Conservation (phyloP, 2,329 filamentous ascomycete species). For the Aspergillus fructus region DNA sequence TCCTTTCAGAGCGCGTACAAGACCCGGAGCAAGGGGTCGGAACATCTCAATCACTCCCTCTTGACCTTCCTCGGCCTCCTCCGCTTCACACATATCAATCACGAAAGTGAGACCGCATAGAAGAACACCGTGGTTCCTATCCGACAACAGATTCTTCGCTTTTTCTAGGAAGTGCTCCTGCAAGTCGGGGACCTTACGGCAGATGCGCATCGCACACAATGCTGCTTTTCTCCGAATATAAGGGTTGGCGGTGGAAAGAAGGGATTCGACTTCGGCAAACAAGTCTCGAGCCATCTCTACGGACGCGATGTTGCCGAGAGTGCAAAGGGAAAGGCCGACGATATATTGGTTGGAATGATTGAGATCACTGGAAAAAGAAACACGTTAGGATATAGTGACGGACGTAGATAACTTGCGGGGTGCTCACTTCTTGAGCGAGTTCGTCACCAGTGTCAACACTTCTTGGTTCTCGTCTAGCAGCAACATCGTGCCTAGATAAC, state of each 20-base stretch:
- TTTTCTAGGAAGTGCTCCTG: constrained; percentile 98
- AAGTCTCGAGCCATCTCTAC: constrained; percentile 98
- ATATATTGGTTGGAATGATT: constrained; percentile 98
- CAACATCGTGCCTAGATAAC: constrained; percentile 94
- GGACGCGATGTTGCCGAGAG: constrained; percentile 94
- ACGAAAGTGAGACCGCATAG: constrained; percentile 90
- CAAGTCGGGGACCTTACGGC: constrained; percentile 93
- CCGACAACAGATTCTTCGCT: constrained; percentile 79
- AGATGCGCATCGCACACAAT: constrained; percentile 98
- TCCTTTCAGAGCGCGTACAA: constrained; percentile 89
- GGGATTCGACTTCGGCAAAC: constrained; percentile 90
- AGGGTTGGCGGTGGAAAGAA: constrained; percentile 92
- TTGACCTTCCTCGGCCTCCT: constrained; percentile 88
- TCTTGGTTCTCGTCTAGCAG: constrained; percentile 98
- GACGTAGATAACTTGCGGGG: neutral
- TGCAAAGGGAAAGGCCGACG: constrained; percentile 92
- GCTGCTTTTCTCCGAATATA: constrained; percentile 97
- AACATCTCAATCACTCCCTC: constrained; percentile 89
- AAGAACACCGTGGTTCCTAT: constrained; percentile 93
- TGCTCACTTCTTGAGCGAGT: constrained; percentile 93
- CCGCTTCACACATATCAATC: constrained; percentile 88
- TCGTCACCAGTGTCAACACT: constrained; percentile 93
- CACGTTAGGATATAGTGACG: constrained; percentile 25
- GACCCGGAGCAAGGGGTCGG: constrained; percentile 75
- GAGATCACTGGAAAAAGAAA: constrained; percentile 67